These are phyloP conservation scores for Periconia digitata DNA, from an alignment of 2,329 filamentous ascomycete species.

Conservation along the genomic window DNA sequence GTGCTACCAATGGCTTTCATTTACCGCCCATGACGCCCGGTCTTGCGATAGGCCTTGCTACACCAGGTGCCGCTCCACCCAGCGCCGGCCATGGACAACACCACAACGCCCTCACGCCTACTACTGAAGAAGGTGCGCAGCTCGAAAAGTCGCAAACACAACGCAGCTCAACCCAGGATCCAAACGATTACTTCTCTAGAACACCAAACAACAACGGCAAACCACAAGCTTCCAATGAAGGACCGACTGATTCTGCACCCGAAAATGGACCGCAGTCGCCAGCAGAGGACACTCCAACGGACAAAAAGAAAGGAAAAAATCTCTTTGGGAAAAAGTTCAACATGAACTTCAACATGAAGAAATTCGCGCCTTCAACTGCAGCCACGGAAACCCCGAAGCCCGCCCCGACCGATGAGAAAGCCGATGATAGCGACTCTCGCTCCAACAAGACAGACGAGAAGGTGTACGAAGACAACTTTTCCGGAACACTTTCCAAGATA, in stretches of 20 bases:
- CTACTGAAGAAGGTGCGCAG: conserved; percentile 45
- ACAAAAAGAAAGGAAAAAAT: conserved; percentile 58
- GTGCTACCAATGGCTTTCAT: conserved; percentile 62
- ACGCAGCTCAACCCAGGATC: conserved; percentile 57
- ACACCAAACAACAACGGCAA: conserved; percentile 40
- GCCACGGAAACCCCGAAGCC: conserved; percentile 71
- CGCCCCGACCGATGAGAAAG: conserved; percentile 72
- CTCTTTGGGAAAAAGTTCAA: conserved; percentile 84
- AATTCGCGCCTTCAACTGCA: conserved; percentile 67
- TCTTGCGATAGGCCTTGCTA: conserved; percentile 75
- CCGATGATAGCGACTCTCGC: conserved; percentile 61
- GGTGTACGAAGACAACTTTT: conserved; percentile 73
- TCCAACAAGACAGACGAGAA: conserved; percentile 66
- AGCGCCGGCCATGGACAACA: conserved; percentile 38
- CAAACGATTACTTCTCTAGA: conserved; percentile 75
- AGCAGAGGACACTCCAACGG: conserved; percentile 42
- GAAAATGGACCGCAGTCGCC: conserved; percentile 39
- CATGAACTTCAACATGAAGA: conserved; percentile 79
- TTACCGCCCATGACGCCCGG: conserved; percentile 70
- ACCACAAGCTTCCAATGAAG: conserved; percentile 25
- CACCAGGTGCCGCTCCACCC: conserved; percentile 54
- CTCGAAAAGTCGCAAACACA: conserved; percentile 60
- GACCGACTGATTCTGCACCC: conserved; percentile 27
- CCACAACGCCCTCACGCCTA: conserved; percentile 41
- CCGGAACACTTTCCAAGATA: conserved; percentile 72